Base-by-base conservation (phyloP, 2,329 filamentous ascomycete species). In the Fusarium solani-melongenae region DNA sequence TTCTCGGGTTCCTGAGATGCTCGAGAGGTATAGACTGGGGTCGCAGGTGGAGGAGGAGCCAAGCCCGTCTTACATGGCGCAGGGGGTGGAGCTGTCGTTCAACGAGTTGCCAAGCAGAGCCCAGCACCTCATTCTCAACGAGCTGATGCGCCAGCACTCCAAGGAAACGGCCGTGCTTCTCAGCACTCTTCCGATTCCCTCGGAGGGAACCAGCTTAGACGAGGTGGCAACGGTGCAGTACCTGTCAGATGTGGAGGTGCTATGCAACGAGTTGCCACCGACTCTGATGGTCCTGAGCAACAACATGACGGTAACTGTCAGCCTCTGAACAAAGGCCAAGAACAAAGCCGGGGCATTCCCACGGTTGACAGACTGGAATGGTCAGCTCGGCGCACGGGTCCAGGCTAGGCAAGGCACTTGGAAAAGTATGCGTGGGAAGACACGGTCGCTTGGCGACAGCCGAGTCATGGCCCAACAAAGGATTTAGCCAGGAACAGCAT, bases 291-390 rank as follows among this genome's bases (percentile, higher is more conserved):
- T 97, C 41, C 88, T 97, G 82, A 95, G 93, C 82, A 97, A 97
- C 82, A 94, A 92, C 78, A 95, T 97, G 92, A 97, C 94, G 17
- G 94, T 97, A 55, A 97, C 93, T 8, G 93, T 93, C 78, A 93
- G 91, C 80, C 82, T 94, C 70, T 94, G 76, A 63, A 68, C 60
- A 66, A 71, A 56, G 46, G 58, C 24, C 24, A 51, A 33, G 62
- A 62, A 49, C 51, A 73, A 72, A 67, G 57, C 72, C 69, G 72
- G 59, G 60, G 55, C 71, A 74, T 69, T 66, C 38, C 71, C 71
- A 72, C 57, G 58, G 65, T 51, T 74, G 64, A 66, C 71, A 61
- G 68, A 65, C 56, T 73, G 64, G 56, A 55, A 71, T 57, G 60
- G 63, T 49, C 64, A 24, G 38, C 33, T 49, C 31, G 51, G 57